Conservation (phyloP, 768 basidiomycete genomes). For the Boletus sensibilis region DNA sequence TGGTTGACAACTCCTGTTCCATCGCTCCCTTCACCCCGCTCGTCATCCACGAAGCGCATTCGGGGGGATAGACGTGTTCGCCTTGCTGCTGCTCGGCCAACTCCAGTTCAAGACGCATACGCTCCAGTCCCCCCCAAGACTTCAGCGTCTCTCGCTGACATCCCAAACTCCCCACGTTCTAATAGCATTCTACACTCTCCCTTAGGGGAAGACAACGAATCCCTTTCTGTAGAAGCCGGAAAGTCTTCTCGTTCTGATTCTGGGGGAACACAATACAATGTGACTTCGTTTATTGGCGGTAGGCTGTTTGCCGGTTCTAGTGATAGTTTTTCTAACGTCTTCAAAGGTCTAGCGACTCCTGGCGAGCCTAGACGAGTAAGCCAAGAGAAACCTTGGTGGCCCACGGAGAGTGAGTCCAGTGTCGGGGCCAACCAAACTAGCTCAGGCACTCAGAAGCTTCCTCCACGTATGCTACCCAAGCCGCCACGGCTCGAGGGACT, state of each 20-base stretch:
- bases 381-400: conserved; percentile 3
- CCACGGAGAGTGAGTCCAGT: conserved; percentile 4
- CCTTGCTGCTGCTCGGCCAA: conserved; percentile 9
- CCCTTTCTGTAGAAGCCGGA: conserved; percentile 12
- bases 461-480: not conserved
- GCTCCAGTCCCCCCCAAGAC: conserved; percentile 27
- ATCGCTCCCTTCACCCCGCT: conserved; percentile 16
- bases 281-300: conserved; percentile 71
- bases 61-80: conserved; percentile 24
- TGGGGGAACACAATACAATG: conserved; percentile 60
- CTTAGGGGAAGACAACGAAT: conserved; percentile 11
- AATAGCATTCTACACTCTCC: conserved; percentile 20
- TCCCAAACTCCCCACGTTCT: conserved; percentile 15
- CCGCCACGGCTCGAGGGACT: not conserved
- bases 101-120: conserved; percentile 1
- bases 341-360: conserved; percentile 37
- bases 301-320: conserved; percentile 15
- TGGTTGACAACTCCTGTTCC: conserved; percentile 20
- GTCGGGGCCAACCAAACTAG: not conserved
- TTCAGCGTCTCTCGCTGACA: conserved; percentile 24
- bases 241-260: conserved; percentile 36
- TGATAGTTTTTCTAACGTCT: conserved; percentile 1
- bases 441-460: not conserved
- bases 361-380: conserved; percentile 10
- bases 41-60: conserved; percentile 18